These are phyloP conservation scores for Fistulinella prunicolor DNA, from an alignment of 768 basidiomycete species.

Conservation along the genomic window DNA sequence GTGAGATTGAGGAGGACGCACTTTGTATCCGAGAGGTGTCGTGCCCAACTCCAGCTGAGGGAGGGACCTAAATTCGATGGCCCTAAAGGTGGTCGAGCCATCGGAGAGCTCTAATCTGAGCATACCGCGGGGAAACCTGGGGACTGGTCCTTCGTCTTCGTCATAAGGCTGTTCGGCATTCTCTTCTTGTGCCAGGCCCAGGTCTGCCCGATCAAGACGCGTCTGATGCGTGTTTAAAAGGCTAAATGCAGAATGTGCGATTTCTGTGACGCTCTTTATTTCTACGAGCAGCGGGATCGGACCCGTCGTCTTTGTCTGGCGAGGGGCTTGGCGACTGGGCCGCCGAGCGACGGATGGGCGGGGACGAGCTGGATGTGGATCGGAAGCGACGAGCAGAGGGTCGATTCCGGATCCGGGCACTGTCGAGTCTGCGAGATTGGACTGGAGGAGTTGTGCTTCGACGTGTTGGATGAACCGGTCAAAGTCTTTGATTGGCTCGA, in stretches of 20 bases:
- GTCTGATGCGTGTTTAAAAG: constrained; percentile 68
- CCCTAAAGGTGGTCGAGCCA: constrained; percentile 63
- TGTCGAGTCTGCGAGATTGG: constrained; percentile 72
- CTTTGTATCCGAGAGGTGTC: constrained; percentile 84
- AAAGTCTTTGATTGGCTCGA: constrained; percentile 48
- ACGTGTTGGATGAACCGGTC: constrained; percentile 53
- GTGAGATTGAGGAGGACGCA: constrained; percentile 24
- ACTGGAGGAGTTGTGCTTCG: constrained; percentile 66
- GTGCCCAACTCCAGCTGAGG: constrained; percentile 65
- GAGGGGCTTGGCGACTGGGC: too few species aligned
- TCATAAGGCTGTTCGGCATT: constrained; percentile 49
- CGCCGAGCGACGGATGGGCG: too few species aligned
- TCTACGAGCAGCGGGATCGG: constrained; percentile 65
- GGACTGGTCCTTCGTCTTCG: constrained; percentile 70
- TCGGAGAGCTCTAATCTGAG: constrained; percentile 75
- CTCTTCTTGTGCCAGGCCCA: constrained; percentile 36
- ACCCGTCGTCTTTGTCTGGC: constrained; percentile 28
- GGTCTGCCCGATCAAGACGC: constrained; percentile 56
- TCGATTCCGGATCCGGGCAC: constrained; percentile 62
- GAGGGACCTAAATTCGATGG: constrained; percentile 74
- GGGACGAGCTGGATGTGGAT: constrained; percentile 6
- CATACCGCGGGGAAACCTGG: constrained; percentile 80
- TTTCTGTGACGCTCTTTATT: constrained; percentile 74
- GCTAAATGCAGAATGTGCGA: constrained; percentile 79
- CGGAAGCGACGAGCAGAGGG: constrained; percentile 17